phyloP scores from a whole-genome alignment of 768 basidiomycete genomes.

The Clitopilus hobsonii region DNA sequence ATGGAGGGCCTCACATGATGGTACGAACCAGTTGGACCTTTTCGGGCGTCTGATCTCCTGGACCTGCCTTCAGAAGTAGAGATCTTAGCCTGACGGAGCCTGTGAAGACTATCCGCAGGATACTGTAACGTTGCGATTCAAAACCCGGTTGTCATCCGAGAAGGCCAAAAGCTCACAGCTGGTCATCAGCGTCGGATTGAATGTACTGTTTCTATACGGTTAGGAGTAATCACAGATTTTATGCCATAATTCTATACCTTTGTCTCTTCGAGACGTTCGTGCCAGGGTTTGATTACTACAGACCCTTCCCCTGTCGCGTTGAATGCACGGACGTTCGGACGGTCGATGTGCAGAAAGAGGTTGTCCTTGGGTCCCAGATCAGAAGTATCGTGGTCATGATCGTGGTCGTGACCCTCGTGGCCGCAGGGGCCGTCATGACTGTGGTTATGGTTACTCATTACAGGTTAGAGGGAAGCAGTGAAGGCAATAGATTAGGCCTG shows the following conservation, averaged over 20 bases:
- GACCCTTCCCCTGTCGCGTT: constrained; percentile 54
- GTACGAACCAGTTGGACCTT: constrained; percentile 63
- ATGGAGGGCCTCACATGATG: neutral
- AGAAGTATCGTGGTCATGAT: constrained; percentile 52
- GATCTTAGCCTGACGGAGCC: constrained; percentile 81
- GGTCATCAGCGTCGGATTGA: constrained; percentile 90
- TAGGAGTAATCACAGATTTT: neutral
- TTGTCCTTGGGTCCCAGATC: constrained; percentile 62
- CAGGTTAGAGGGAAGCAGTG: neutral
- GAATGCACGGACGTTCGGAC: constrained; percentile 73
- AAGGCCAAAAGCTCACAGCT: constrained; percentile 45
- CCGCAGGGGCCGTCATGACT: constrained; percentile 53
- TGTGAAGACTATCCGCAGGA: constrained; percentile 83
- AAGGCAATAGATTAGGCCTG: neutral
- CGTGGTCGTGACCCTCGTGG: constrained; percentile 54
- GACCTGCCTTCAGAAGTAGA: constrained; percentile 81
- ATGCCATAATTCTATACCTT: constrained; percentile 35
- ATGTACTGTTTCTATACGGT: constrained; percentile 48
- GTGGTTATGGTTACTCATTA: constrained; percentile 44
- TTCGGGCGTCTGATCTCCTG: constrained; percentile 69
- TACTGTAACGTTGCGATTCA: constrained; percentile 35
- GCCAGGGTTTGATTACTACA: constrained; percentile 83
- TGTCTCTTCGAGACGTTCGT: constrained; percentile 65
- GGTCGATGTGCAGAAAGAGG: constrained; percentile 73
- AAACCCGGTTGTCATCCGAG: neutral